Conservation (phyloP, 441 rosid genomes). For the Arabidopsis hybrid region DNA sequence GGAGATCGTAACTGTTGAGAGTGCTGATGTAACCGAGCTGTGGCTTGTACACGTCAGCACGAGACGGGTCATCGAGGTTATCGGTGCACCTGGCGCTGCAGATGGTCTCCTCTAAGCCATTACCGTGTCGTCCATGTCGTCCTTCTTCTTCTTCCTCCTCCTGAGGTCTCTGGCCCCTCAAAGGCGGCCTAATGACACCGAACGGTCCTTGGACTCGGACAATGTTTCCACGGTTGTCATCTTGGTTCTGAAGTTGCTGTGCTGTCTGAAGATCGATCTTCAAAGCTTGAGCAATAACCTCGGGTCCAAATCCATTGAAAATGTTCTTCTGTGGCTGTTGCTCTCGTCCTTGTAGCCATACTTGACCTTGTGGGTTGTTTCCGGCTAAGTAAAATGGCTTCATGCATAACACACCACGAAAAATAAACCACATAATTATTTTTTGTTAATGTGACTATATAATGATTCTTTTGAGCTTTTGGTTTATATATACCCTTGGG, state of each 20-base stretch:
- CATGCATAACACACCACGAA: not conserved
- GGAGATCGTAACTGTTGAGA: constrained; percentile 54
- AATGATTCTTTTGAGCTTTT: not conserved
- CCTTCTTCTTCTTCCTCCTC: not conserved
- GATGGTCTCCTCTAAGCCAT: constrained; percentile 63
- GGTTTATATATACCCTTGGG: constrained; percentile 57
- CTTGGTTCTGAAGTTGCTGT: constrained; percentile 37
- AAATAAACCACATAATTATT: not conserved
- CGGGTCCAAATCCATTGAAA: constrained; percentile 45
- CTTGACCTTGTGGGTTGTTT: constrained; percentile 55
- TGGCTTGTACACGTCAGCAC: constrained; percentile 60
- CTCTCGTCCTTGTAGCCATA: constrained; percentile 27
- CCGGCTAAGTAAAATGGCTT: constrained; percentile 67
- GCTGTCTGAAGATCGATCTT: constrained; percentile 45
- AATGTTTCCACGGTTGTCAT: constrained; percentile 57
- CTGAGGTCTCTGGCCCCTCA: constrained; percentile 6
- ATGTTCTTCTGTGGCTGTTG: constrained; percentile 46
- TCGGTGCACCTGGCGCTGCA: constrained; percentile 53
- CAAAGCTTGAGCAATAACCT: constrained; percentile 47
- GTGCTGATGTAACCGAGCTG: constrained; percentile 56
- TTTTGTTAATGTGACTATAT: not conserved
- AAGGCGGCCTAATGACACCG: constrained; percentile 40
- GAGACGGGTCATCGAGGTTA: constrained; percentile 50
- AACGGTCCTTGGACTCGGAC: constrained; percentile 42
- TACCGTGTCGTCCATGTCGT: constrained; percentile 1